Conservation (phyloP, 2,329 filamentous ascomycete species). For the Lasiodiplodia citricola region DNA sequence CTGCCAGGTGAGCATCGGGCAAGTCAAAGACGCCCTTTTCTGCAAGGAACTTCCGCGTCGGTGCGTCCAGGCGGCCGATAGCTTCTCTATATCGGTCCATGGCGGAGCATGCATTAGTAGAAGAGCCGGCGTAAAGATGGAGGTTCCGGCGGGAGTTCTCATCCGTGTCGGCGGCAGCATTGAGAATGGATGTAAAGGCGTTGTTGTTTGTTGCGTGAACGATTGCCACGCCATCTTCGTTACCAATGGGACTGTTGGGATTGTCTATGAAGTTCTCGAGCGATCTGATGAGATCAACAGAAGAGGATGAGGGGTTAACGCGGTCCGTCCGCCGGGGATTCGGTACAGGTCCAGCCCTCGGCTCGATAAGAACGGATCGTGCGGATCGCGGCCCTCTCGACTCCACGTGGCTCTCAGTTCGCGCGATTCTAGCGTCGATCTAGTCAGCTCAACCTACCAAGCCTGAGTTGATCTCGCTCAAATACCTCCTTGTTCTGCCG, state of each 20-base stretch:
- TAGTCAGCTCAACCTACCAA: background rate
- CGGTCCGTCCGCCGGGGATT: background rate
- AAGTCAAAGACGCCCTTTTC: slow-evolving; percentile 17
- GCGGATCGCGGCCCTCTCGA: background rate
- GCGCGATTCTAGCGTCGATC: background rate
- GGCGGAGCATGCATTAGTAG: background rate
- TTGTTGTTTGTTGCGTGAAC: slow-evolving; percentile 22
- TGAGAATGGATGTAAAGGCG: slow-evolving; percentile 9
- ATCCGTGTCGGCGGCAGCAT: background rate
- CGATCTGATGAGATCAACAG: slow-evolving; percentile 11
- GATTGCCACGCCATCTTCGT: background rate
- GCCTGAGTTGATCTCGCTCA: background rate
- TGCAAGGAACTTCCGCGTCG: background rate
- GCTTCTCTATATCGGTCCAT: slow-evolving; percentile 1
- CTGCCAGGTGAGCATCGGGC: background rate
- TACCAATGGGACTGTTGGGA: slow-evolving; percentile 4
- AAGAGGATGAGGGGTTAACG: background rate
- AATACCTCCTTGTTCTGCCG: background rate
- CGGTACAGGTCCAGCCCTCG: background rate
- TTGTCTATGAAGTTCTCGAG: slow-evolving; percentile 20
- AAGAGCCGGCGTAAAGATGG: slow-evolving; percentile 9
- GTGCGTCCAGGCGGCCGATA: background rate
- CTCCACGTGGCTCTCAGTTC: background rate
- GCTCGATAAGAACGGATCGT: too few species aligned
- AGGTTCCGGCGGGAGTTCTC: background rate